Base-by-base conservation (phyloP, 352 stramenopile genomes). In the Globisporangium viniferum region DNA sequence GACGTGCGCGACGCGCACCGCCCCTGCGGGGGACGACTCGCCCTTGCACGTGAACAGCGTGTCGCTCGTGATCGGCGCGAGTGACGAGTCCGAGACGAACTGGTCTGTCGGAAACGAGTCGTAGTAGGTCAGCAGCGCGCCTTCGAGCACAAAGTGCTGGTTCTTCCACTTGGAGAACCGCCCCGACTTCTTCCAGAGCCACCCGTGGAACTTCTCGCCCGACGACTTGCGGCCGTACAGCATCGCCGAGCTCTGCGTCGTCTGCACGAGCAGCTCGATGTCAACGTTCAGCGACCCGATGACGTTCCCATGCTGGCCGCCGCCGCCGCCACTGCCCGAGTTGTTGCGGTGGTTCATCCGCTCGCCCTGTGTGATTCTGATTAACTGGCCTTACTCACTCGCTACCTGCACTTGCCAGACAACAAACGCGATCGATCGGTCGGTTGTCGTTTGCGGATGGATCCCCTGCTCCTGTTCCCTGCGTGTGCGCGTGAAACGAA, bases 231-330 rank as follows among this genome's bases (percentile, higher is more conserved):
- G 82, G 10, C 81, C 81, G 66, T 84, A 90, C 54, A 84, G 75
- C 76, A 90, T 91, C 49, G 85, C 82, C 10, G 80, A 87, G 20
- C 81, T 84, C 73, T 93, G 85, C 41, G 85, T 93, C 36, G 78
- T 89, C 71, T 93, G 85, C 39, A 93, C 85, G n/a, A 93, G 81
- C 72, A 93, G 79, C 74, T 93, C 85, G 31, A 92, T 89, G 73
- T 93, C 83, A 56, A 93, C 80, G 67, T 93, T 91, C 12, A 93
- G 75, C 22, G 74, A 72, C 1, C 74, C 71, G 63, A 84, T 82
- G 58, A 70, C 74, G 20, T 73, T 27, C 12, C 63, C 74, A 41
- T 41, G 36, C 36, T 41, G 36, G 4, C 31, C 31, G 59, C 68
- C 64, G 61, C 69, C 39, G 31, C 53, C 36, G 35, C 66, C 53